Percentiles rank a stretch among this genome's conserved stretches.
Evolutionary conservation across 129 eudicot genomes (phyloP).

Genomic region (Centaurea solstitialis): DNA sequence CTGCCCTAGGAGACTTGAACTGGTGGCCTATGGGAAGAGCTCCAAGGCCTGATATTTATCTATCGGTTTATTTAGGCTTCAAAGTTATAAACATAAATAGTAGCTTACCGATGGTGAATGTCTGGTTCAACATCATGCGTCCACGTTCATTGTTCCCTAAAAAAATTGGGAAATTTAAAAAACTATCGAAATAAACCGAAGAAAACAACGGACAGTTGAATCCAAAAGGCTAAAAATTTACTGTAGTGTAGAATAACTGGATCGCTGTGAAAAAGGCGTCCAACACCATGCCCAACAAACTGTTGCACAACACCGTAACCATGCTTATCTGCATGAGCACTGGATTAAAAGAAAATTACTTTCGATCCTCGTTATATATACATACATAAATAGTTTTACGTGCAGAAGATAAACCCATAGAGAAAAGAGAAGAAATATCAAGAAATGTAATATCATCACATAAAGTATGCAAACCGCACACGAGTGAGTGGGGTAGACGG

Average conservation of each 20-base stretch:
- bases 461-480: no score
- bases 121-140: constrained; percentile 66
- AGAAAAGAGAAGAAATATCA: background rate
- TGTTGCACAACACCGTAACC: constrained; percentile 71
- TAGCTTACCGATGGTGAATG: constrained; percentile 75
- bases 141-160: constrained; percentile 69
- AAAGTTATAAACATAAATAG: background rate
- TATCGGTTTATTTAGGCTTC: no score
- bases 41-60: no score
- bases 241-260: constrained; percentile 74
- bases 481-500: no score
- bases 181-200: background rate
- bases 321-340: constrained; percentile 72
- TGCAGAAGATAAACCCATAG: background rate
- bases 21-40: no score
- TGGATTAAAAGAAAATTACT: constrained; percentile 26
- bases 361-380: background rate
- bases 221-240: constrained; percentile 17
- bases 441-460: background rate
- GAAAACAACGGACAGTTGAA: background rate
- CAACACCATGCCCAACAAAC: constrained; percentile 85
- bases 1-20: no score
- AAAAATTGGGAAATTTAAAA: background rate
- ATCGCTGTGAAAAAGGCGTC: constrained; percentile 66
- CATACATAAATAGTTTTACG: background rate